Conservation (phyloP, 345 rosid species). For the Populus alba region DNA sequence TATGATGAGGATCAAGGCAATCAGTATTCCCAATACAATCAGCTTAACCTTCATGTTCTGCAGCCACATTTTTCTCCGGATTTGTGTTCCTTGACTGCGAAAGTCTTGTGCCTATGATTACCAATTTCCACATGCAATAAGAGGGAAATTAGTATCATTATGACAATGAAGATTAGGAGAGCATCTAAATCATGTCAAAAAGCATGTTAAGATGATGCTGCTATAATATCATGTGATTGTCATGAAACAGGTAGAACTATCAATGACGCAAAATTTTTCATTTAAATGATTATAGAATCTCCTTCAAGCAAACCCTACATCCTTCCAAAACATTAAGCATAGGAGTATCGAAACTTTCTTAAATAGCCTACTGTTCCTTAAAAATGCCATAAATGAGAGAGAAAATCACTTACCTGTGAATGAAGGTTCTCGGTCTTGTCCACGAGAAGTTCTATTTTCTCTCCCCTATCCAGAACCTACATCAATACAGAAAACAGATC, state of each 20-base stretch:
- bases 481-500: neutral
- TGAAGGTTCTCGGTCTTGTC: constrained; percentile 47
- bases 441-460: constrained; percentile 45
- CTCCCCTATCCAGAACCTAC: constrained; percentile 46
- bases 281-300: neutral
- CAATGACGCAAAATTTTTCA: neutral
- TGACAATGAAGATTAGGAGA: neutral
- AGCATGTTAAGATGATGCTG: neutral
- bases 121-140: neutral
- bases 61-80: constrained; percentile 48
- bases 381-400: neutral
- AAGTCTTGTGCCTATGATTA: constrained; percentile 41
- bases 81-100: constrained; percentile 32
- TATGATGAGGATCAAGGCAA: constrained; percentile 42
- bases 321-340: neutral
- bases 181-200: neutral
- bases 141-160: neutral
- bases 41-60: constrained; percentile 49
- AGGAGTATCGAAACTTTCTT: neutral
- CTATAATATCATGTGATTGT: neutral
- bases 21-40: constrained; percentile 41
- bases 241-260: neutral
- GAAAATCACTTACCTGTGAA: constrained; percentile 30
- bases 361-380: neutral
- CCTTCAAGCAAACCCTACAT: neutral